Base-by-base conservation (phyloP, 2,329 filamentous ascomycete species). In the Fusarium siculi region DNA sequence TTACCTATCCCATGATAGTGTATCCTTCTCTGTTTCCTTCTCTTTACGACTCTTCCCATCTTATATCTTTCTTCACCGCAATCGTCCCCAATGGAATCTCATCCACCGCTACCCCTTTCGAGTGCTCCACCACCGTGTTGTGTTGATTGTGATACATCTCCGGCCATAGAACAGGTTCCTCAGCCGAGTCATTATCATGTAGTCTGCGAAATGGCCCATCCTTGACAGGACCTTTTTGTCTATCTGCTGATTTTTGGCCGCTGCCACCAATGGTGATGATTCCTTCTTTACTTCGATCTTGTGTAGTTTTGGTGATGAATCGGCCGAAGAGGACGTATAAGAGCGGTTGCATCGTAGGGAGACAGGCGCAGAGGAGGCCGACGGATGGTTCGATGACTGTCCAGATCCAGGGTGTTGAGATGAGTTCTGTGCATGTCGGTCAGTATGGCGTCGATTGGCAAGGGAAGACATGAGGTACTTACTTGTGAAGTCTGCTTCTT, bases 91-190 rank as follows among this genome's bases (percentile, higher is more conserved):
- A 7, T 0, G 65, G 47, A 30, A 68, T 61, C 1, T 34, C 46
- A 14, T 61, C 63, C 1, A 32, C 19, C 3, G 28, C 11, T 1
- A 23, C 19, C 1, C 14, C 32, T 2, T 54, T 44, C 0, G 42
- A 28, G 6, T 18, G 39, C 12, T 54, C 42, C 18, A 68, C 54
- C 4, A 39, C 12, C 0, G 65, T 68, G 14, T 43, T 61, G 5
- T 54, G 62, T 15, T 68, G 40, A 23, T 60, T 68, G 14, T 50
- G 21, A 32, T 54, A 61, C 4, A 34, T 47, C 30, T 66, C 23
- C 4, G 65, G 62, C 62, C 62, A 68, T 9, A 66, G 7, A 14
- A 68, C 63, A 6, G 62, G 62, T 3, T 68, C 63, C 16, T 68
- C 62, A 2, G 62, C 62, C 0, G 65, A 66, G 18, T 68, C 62